phyloP scores from a whole-genome alignment of 495 filamentous ascomycete genomes.

The Aspergillus coremiiformis region DNA sequence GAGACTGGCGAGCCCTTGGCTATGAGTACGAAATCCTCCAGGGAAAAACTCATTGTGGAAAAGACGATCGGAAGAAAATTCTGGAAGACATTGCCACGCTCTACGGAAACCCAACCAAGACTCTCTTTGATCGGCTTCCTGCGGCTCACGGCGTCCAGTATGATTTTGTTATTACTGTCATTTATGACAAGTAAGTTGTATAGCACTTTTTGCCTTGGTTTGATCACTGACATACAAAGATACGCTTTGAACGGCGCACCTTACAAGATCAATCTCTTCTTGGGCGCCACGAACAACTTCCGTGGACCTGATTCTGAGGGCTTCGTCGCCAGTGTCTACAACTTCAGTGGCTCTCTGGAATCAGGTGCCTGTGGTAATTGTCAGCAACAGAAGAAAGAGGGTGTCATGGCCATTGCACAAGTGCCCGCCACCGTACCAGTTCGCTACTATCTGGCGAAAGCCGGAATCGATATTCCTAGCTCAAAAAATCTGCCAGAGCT shows the following conservation, averaged over 20 bases:
- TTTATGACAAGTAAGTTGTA: not conserved
- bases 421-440: not conserved
- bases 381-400: not conserved
- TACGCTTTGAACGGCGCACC: not conserved
- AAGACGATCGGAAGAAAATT: not conserved
- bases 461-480: not conserved
- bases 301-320: not conserved
- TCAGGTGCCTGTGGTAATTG: not conserved
- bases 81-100: not conserved
- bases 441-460: too few relatives aligned
- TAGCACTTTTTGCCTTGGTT: not conserved
- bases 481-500: not conserved
- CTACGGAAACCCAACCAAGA: not conserved
- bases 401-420: not conserved
- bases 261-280: conserved; percentile 3
- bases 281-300: not conserved
- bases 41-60: not conserved
- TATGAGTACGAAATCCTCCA: conserved; percentile 4
- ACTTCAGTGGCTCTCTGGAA: not conserved
- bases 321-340: conserved; percentile 6
- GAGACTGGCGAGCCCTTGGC: not conserved
- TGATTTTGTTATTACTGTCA: conserved; percentile 3
- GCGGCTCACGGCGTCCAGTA: not conserved
- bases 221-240: not conserved
- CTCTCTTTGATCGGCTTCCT: too few relatives aligned